Evolutionary conservation across 2,329 filamentous ascomycete species (phyloP).

Genomic region (Xylaria sp.): DNA sequence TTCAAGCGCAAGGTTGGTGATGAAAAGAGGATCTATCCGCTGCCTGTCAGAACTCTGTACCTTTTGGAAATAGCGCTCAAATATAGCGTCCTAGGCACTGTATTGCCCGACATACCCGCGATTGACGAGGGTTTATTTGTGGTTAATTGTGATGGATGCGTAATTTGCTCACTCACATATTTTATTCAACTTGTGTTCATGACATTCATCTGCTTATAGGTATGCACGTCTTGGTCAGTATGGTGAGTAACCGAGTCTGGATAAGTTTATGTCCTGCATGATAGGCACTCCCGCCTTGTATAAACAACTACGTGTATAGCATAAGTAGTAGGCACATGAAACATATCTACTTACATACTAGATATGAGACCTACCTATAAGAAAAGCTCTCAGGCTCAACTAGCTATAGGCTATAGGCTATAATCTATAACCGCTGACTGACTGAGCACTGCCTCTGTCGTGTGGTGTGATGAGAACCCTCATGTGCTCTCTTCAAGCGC

Average conservation of each 20-base stretch:
- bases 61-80: slow-evolving; percentile 31
- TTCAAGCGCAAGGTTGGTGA: slow-evolving; percentile 36
- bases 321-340: neutral
- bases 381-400: slow-evolving; percentile 1
- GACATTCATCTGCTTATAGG: neutral
- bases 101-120: slow-evolving; percentile 23
- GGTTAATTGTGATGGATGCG: slow-evolving; percentile 10
- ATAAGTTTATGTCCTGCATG: neutral
- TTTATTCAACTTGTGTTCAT: slow-evolving; percentile 4
- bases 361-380: neutral
- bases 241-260: neutral
- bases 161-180: neutral
- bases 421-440: slow-evolving; percentile 3
- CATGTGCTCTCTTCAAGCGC: slow-evolving; percentile 24
- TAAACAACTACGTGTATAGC: neutral
- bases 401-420: neutral
- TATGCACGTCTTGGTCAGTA: neutral
- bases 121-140: slow-evolving; percentile 24
- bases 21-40: slow-evolving; percentile 37
- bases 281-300: neutral
- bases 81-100: neutral
- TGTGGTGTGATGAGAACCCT: slow-evolving; percentile 20
- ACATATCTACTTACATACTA: neutral
- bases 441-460: slow-evolving; percentile 3
- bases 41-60: slow-evolving; percentile 34